These are phyloP conservation scores for Orobanche coerulescens DNA, from an alignment of 257 asterid genomes.

Conservation along the genomic window DNA sequence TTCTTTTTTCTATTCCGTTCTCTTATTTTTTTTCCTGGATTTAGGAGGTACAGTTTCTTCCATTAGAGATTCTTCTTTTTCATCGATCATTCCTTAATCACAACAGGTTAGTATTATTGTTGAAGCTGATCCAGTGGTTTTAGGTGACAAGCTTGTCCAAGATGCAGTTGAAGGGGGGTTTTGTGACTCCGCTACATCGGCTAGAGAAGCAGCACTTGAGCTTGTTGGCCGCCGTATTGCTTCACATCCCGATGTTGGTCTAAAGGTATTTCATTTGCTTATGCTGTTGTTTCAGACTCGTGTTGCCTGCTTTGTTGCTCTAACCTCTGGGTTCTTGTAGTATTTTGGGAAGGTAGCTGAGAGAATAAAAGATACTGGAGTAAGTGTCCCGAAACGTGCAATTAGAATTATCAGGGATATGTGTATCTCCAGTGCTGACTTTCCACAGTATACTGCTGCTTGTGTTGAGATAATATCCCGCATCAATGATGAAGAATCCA, in stretches of 20 bases:
- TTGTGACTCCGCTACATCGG: constrained; percentile 94
- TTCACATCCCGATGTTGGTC: constrained; percentile 97
- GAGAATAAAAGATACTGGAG: constrained; percentile 95
- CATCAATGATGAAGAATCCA: constrained; percentile 89
- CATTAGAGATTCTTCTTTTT: constrained; percentile 18
- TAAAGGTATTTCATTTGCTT: constrained; percentile 57
- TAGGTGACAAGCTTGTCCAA: constrained; percentile 86
- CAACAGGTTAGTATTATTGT: constrained; percentile 91
- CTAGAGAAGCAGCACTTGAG: constrained; percentile 98
- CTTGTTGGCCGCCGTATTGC: constrained; percentile 99
- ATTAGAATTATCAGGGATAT: constrained; percentile 89
- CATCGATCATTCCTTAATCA: constrained; percentile 20
- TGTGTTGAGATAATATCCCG: constrained; percentile 88
- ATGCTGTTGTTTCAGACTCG: constrained; percentile 15
- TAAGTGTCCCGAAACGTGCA: constrained; percentile 97
- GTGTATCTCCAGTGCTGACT: constrained; percentile 71
- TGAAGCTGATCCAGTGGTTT: constrained; percentile 97
- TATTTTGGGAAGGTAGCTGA: constrained; percentile 98
- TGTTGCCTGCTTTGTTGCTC: constrained; percentile 23
- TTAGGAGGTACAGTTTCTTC: constrained; percentile 17
- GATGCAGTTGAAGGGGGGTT: constrained; percentile 96
- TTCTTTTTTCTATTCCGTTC: constrained; percentile 6
- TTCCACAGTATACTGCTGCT: constrained; percentile 65
- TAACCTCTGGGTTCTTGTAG: constrained; percentile 38
- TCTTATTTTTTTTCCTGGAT: not conserved